Evolutionary conservation across 2,329 filamentous ascomycete species (phyloP), one percentile per base, ranked within the genome.

Genomic region (Teratosphaeria destructans): DNA sequence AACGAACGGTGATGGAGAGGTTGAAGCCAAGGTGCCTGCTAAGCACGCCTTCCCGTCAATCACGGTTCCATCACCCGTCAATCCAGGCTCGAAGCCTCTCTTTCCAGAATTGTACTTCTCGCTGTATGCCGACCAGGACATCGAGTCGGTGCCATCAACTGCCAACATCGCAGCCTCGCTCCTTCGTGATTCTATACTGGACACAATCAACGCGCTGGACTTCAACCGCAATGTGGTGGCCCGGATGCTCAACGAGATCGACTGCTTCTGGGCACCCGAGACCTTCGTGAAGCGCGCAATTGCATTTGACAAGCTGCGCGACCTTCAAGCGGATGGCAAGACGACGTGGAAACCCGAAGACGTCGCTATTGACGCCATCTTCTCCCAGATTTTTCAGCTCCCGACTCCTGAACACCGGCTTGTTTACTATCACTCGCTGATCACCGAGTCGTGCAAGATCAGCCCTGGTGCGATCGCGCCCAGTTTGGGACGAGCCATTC

Each of bases 321-420:
- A 86, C 53, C 69, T 82, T 23, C 72, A 78, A 1, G 14, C 58
- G 6, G 86, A 86, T 54, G 80, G 87, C 19, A 84, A 85, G 64
- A 84, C 88, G 14, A 92, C 90, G 0, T 99, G 94, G 93, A 99
- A 99, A 75, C 91, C 94, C 0, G 94, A 99, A 76, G 94, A 99
- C 75, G 88, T 97, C 60, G 89, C 89, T 3, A 90, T 99, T n/a
- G 94, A 99, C 73, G 91, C 93, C 5, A 90, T 97, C 60, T 99
- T 99, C 74, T 95, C 92, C 1, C 93, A 97, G 74, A 81, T 99
- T 52, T 89, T 96, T 71, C 88, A 90, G 73, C 82, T 99, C 43
- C 94, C 94, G 3, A 81, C 80, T 3, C 85, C 94, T 0, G 90
- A 96, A 74, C 91, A 96, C 76, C 96, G 96, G 75, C 81, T 96